Conservation (phyloP, 139 green algal species). For the Desmodesmus armatus region DNA sequence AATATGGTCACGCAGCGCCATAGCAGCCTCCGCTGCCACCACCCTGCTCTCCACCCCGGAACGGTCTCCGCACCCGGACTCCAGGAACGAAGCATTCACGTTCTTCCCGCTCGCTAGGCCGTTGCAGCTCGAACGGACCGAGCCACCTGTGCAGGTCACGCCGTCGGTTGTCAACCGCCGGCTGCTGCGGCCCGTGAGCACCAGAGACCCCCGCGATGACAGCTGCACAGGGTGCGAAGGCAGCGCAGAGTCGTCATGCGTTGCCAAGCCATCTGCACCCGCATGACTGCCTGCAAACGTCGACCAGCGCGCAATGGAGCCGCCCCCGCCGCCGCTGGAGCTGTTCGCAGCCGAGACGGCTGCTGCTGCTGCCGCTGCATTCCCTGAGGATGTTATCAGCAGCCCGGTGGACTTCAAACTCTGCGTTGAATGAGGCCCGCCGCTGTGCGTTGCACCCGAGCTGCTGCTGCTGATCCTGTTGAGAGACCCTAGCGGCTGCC, state of each 20-base stretch:
- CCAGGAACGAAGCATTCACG: too few species aligned
- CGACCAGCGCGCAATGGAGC: background rate
- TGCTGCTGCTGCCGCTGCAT: background rate
- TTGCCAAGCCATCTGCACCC: too few species aligned
- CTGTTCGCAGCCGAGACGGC: background rate
- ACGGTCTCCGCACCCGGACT: too few species aligned
- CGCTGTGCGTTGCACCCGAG: background rate
- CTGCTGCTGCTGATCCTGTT: background rate
- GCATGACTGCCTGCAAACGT: background rate
- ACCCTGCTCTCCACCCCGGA: background rate
- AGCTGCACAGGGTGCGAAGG: too few species aligned
- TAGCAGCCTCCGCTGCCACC: background rate
- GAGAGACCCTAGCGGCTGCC: background rate
- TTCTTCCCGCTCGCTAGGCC: background rate
- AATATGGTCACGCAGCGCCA: slow-evolving; percentile 24
- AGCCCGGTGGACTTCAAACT: slow-evolving; percentile 12
- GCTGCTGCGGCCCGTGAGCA: background rate
- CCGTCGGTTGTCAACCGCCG: background rate
- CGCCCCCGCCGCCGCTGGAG: background rate
- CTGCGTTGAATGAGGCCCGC: background rate
- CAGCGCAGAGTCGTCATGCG: too few species aligned
- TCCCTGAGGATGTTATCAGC: background rate
- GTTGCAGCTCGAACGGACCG: too few species aligned
- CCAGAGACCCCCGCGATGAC: too few species aligned
- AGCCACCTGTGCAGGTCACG: too few species aligned